Evolutionary conservation across 176 grass and related monocot species (phyloP), one percentile per base, ranked within the genome.

Genomic region (Secale cereale): DNA sequence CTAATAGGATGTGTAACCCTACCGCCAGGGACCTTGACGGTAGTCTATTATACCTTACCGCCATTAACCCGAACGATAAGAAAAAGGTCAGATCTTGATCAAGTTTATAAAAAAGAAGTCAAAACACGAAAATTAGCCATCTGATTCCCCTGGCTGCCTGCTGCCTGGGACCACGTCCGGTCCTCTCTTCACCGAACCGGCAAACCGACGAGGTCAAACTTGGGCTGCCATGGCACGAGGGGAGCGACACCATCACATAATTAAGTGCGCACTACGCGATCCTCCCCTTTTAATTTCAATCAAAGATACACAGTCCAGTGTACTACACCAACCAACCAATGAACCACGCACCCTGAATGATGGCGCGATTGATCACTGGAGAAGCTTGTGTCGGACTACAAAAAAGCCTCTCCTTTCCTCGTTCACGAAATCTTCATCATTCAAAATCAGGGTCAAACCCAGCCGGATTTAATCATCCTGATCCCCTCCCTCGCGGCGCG

Each of bases 371-470:
- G 1, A 28, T 52, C 48, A 52, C 16, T 0, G 48, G 16, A 52
- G 6, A 52, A 52, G 16, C 48, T 52, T 52, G 16, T 16, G 46
- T 50, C 17, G 16, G 54, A 57, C 19, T 57, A 57, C 54, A 57
- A 20, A 57, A 57, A 57, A 22, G 7, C 6, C 54, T 57, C 54
- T 22, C 54, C 54, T 57, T 57, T 57, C 0, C 54, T 22, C 48
- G 1, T 19, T 52, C 48, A 52, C 54, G 20, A 57, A 57, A 65
- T 52, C 19, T 30, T 3, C 17, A 16, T 54, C 17, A 10, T 64
- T 43, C 65, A 26, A 60, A 66, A 80, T 66, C 77, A 43, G 65
- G 77, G 82, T 81, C 82, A 85, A 88, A 84, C 22, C 19, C 20
- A 68, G 17, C 56, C 35, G 52, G 27, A 89, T 77, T 89, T 25